A percentile compares a stretch with the other conserved stretches of the same genome.
Conservation (phyloP, 2,329 filamentous ascomycete genomes). For the Didymella exigua region DNA sequence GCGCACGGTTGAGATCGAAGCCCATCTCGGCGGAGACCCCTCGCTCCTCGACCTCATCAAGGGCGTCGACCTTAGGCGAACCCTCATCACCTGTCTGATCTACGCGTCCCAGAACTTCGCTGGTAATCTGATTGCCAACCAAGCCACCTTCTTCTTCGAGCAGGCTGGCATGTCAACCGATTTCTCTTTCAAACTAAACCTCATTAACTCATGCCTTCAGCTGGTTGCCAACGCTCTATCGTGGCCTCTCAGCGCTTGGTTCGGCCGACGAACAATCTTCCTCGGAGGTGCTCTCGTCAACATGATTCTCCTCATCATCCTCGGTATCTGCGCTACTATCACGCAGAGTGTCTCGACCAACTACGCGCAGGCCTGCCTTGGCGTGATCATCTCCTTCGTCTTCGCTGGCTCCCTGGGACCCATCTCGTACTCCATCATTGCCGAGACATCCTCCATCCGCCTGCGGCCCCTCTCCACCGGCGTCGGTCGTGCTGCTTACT, state of each 20-base stretch:
- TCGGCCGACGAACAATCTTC: constrained; percentile 68
- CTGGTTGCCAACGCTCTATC: constrained; percentile 66
- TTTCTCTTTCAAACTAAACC: constrained; percentile 64
- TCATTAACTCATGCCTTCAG: constrained; percentile 68
- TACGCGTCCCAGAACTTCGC: constrained; percentile 65
- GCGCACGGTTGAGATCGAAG: constrained; percentile 61
- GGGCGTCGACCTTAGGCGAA: constrained; percentile 60
- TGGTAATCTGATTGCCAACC: constrained; percentile 66
- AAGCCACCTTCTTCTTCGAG: constrained; percentile 66
- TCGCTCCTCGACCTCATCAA: constrained; percentile 59
- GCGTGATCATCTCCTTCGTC: constrained; percentile 67
- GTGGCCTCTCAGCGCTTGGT: constrained; percentile 68
- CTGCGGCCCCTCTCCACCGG: constrained; percentile 68
- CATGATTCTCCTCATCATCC: constrained; percentile 58
- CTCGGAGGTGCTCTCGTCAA: constrained; percentile 63
- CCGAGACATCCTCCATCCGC: constrained; percentile 68
- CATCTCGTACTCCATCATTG: constrained; percentile 70
- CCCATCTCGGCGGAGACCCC: constrained; percentile 52
- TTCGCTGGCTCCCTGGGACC: constrained; percentile 67
- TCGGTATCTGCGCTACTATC: constrained; percentile 65
- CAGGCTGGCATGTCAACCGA: constrained; percentile 64
- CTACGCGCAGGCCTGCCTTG: constrained; percentile 65
- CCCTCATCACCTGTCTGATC: constrained; percentile 60
- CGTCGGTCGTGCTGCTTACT: constrained; percentile 67
- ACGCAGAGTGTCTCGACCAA: constrained; percentile 48